Evolutionary conservation across 306 rosid species (phyloP), one percentile per base, ranked within the genome.

Genomic region (Fagus sylvatica): DNA sequence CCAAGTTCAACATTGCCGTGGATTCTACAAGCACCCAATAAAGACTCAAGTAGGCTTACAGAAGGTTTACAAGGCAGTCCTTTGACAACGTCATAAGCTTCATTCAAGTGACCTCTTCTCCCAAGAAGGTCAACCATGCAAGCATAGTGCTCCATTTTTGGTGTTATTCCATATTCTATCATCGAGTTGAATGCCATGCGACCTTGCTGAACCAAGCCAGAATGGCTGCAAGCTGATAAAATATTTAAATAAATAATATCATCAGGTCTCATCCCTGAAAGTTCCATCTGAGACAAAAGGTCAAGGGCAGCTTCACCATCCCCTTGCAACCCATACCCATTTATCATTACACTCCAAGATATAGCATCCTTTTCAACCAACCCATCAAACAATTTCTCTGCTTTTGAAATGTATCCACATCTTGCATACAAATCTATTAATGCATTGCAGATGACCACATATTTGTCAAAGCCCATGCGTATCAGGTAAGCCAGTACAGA

Each of bases 121-220:
- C 82, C 87, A 13, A 84, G 72, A 69, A 84, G 84, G 76, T 80
- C 87, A 43, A 84, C 82, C 67, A 80, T 41, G 77, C 82, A 80
- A 61, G 82, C 77, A 46, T 69, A 80, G 75, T 84, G 87, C 79
- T 73, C 84, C 28, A 69, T 32, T 42, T 54, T 34, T 6, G 62
- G 77, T 64, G 69, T 2, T 65, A 80, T 69, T 17, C 82, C 79
- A 2, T 53, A 37, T 37, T 73, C 71, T 41, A 57, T 51, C 84
- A 84, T 80, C 7, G 82, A 76, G 8, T 80, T 61, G 79, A 80
- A 76, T 12, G 77, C 36, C 74, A 16, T 9, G 40, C 40, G 67
- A 73, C 82, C 84, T 76, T 73, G 74, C 56, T 84, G 65, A 4
- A 79, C 77, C 51, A 84, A 68, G 53, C 84, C 77, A 54, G 82